Conservation (phyloP, 1,139 yeast species). For the Ogataea hybrid region DNA sequence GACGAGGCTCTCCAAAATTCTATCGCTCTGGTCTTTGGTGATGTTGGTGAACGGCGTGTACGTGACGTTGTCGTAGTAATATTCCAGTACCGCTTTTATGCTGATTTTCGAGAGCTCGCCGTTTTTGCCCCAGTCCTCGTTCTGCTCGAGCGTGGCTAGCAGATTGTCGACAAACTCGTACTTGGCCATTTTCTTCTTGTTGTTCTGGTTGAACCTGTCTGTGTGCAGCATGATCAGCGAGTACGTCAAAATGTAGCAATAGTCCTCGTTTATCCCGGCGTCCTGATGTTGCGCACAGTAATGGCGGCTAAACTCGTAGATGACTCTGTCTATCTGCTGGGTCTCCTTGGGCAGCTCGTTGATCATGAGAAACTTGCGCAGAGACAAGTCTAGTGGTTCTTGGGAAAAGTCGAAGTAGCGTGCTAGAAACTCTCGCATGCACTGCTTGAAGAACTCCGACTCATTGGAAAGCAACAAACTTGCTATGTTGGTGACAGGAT, state of each 20-base stretch:
- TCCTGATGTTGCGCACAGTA: conserved; percentile 41
- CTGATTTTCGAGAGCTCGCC: conserved; percentile 19
- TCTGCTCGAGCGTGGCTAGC: conserved; percentile 41
- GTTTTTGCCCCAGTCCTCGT: conserved; percentile 30
- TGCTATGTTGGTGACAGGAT: conserved; percentile 23
- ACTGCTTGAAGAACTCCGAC: conserved; percentile 25
- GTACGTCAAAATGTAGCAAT: conserved; percentile 54
- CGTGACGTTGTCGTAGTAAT: conserved; percentile 63
- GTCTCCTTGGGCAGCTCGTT: conserved; percentile 63
- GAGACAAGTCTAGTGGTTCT: conserved; percentile 60
- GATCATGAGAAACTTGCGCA: conserved; percentile 54
- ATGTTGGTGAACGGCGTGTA: conserved; percentile 47
- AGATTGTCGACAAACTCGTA: conserved; percentile 55
- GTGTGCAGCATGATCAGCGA: conserved; percentile 68
- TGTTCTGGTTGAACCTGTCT: conserved; percentile 62
- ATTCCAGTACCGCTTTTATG: conserved; percentile 42
- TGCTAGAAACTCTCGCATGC: conserved; percentile 38
- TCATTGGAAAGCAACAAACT: conserved; percentile 23
- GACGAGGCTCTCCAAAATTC: conserved; percentile 20
- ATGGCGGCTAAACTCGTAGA: conserved; percentile 51
- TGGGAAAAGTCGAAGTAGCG: conserved; percentile 44
- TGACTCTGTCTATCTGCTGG: conserved; percentile 66
- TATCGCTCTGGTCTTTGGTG: conserved; percentile 23
- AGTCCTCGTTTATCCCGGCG: conserved; percentile 43
- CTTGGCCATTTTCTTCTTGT: conserved; percentile 61